These are phyloP conservation scores for Mortierella antarctica DNA, from an alignment of 192 early-diverging fungal genomes.

Conservation along the genomic window DNA sequence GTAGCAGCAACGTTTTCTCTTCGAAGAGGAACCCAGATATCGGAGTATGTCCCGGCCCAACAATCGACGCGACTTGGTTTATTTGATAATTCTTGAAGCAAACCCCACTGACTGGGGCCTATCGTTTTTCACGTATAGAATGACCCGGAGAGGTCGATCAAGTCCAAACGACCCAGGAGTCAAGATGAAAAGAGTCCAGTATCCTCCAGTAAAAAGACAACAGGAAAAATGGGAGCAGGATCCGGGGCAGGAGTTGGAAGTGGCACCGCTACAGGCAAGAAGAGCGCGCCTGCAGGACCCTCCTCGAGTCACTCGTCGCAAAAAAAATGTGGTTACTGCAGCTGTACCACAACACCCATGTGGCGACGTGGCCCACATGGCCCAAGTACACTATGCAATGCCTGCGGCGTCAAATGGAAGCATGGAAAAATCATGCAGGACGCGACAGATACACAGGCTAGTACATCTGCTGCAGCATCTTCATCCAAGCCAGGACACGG, in stretches of 20 bases:
- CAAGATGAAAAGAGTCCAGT: constrained; percentile 9
- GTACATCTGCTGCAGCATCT: constrained; percentile 7
- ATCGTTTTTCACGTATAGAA: background rate
- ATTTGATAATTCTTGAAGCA: background rate
- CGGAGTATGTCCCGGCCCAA: constrained; percentile 1
- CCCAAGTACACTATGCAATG: constrained; percentile 75
- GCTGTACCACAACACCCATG: constrained; percentile 76
- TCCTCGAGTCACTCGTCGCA: constrained; percentile 5
- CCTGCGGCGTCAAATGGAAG: constrained; percentile 87
- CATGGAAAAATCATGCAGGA: constrained; percentile 76
- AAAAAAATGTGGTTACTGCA: constrained; percentile 74
- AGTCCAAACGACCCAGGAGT: constrained; percentile 19
- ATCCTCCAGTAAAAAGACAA: background rate
- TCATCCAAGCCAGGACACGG: background rate
- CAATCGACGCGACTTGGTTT: background rate
- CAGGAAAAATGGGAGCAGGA: background rate
- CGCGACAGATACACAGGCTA: constrained; percentile 7
- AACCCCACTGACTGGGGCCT: background rate
- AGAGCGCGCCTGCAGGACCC: constrained; percentile 2
- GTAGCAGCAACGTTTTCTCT: background rate
- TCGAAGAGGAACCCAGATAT: constrained; percentile 23
- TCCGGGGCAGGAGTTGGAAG: too few species aligned
- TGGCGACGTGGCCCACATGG: constrained; percentile 83
- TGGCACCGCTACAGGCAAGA: background rate
- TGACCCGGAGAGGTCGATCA: background rate